phyloP scores from a whole-genome alignment of 2,329 filamentous ascomycete genomes.

The Penicillium sp. region DNA sequence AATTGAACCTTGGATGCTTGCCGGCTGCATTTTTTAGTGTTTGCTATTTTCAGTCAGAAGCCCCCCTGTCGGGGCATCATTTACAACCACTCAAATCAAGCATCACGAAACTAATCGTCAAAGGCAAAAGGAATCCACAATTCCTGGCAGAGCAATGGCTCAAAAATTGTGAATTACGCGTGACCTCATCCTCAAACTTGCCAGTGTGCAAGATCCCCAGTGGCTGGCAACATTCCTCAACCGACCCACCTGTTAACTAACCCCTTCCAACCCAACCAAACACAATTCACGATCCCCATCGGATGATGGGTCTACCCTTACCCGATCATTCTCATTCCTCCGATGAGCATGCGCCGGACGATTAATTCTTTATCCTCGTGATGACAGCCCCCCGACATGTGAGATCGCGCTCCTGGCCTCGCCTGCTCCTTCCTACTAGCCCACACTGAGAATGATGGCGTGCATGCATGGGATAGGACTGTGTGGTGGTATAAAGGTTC shows the following conservation, averaged over 20 bases:
- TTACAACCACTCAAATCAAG: neutral
- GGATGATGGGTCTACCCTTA: neutral
- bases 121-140: neutral
- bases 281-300: neutral
- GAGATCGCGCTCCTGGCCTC: neutral
- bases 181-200: neutral
- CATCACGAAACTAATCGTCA: neutral
- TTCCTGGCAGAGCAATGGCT: neutral
- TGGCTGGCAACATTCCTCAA: conserved; percentile 20
- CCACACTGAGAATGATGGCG: conserved; percentile 20
- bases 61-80: too few relatives aligned
- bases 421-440: conserved; percentile 8
- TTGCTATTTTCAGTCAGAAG: too few relatives aligned
- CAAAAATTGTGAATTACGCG: neutral
- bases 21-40: neutral
- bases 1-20: neutral
- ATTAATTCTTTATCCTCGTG: neutral
- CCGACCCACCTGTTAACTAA: neutral
- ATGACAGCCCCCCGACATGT: conserved; percentile 3
- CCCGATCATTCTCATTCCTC: neutral
- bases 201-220: conserved; percentile 5
- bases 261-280: conserved; percentile 1
- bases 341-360: neutral
- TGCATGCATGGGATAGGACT: neutral
- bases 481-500: conserved; percentile 13